Evolutionary conservation across 2,329 filamentous ascomycete species (phyloP), one percentile per base, ranked within the genome.

Genomic region (Trichoderma atrobrunneum): DNA sequence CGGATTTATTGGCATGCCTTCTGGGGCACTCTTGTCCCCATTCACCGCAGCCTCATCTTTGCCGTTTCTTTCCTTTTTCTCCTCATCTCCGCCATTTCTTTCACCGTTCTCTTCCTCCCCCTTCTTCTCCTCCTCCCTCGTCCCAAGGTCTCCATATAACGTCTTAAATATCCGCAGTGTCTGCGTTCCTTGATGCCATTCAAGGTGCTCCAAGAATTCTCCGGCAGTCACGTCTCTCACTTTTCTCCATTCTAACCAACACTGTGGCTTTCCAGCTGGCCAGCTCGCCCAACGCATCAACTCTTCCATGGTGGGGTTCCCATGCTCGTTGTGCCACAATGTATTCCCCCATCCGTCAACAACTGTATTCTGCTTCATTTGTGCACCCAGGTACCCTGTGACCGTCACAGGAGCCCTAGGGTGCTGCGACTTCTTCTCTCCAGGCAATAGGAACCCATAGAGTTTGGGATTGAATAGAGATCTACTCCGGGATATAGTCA

Each of bases 181-280:
- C 6, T 0, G 7, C 7, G n/a, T 28, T 34, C 54, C 39, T 7
- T 56, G 14, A n/a, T 43, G 1, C 24, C 8, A 10, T 10, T 10
- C 16, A 14, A 24, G 8, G 32, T 65, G 72, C n/a, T 24, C 56
- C 0, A 7, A 5, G 70, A 70, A 74, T 3, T 60, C 51, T 3
- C 57, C 16, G 3, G 18, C n/a, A 4, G 16, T 11, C 4, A 72
- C 18, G n/a, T 78, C 77, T 5, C n/a, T 30, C 16, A 57, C 30
- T 30, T 70, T 76, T 26, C 73, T 76, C 78, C 78, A 79, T 66
- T 79, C 78, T 5, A 79, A 60, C 77, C 77, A 79, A 60, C 75
- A 74, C 24, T 73, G 62, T 3, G 77, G 76, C 30, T 48, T 71
- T 16, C 51, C 59, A 61, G 74, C 61, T 7, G 74, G 65, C 78